Evolutionary conservation across 352 stramenopile genomes (phyloP).

Genomic region (Phytophthora multivora): DNA sequence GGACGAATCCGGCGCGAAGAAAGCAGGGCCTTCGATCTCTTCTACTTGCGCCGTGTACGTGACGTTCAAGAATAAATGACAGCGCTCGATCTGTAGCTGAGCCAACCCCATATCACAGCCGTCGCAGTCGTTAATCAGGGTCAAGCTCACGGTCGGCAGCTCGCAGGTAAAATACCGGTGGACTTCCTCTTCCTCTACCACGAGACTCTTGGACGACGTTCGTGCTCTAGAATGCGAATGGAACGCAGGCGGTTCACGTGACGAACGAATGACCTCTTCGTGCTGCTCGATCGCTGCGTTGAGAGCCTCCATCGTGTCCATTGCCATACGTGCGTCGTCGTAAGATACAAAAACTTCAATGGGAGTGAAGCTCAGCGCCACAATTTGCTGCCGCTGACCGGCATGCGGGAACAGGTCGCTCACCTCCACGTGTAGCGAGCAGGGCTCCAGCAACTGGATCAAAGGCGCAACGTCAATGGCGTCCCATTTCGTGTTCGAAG

Average conservation of each 20-base stretch:
- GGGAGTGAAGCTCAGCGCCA: conserved; percentile 70
- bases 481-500: conserved; percentile 28
- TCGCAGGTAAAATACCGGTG: conserved; percentile 84
- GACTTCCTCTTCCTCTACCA: conserved; percentile 44
- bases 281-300: conserved; percentile 37
- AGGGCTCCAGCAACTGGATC: conserved; percentile 84
- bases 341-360: conserved; percentile 85
- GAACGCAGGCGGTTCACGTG: background rate
- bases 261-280: conserved; percentile 12
- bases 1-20: conserved; percentile 16
- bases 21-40: conserved; percentile 13
- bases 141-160: conserved; percentile 65
- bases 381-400: conserved; percentile 74
- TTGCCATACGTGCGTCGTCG: conserved; percentile 66
- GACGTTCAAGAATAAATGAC: conserved; percentile 78
- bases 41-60: conserved; percentile 43
- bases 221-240: conserved; percentile 15
- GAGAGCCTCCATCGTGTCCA: conserved; percentile 53
- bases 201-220: conserved; percentile 27
- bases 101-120: conserved; percentile 86
- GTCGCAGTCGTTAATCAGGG: conserved; percentile 87
- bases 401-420: conserved; percentile 72
- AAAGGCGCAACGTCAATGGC: conserved; percentile 42
- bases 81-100: conserved; percentile 73
- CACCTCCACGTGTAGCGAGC: conserved; percentile 65